Evolutionary conservation across 1,284 basidiomycete species (phyloP).

Genomic region (Cryptococcus sp.): DNA sequence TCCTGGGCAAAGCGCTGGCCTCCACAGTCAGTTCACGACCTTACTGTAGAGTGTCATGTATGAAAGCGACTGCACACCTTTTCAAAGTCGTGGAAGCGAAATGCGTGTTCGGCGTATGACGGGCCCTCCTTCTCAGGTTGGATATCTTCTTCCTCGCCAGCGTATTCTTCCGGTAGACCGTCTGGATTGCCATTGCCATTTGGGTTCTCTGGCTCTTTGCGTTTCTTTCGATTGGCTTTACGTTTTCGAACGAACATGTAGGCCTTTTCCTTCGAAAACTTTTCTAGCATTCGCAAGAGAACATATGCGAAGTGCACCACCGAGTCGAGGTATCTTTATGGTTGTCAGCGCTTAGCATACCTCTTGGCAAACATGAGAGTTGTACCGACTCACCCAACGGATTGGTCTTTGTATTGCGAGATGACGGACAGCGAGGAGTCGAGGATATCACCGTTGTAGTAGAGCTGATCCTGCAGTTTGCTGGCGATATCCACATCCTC

Average conservation of each 20-base stretch:
- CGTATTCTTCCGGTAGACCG: slow-evolving; percentile 44
- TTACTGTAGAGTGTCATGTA: not conserved
- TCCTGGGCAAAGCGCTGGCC: slow-evolving; percentile 77
- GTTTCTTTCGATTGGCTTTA: slow-evolving; percentile 61
- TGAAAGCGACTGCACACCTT: slow-evolving; percentile 60
- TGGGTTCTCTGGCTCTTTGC: slow-evolving; percentile 50
- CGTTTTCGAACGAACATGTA: slow-evolving; percentile 74
- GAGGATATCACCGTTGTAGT: slow-evolving; percentile 90
- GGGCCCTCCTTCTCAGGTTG: slow-evolving; percentile 63
- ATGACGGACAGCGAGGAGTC: slow-evolving; percentile 79
- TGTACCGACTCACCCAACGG: slow-evolving; percentile 50
- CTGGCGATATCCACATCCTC: slow-evolving; percentile 72
- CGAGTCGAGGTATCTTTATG: slow-evolving; percentile 74
- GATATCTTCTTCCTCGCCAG: slow-evolving; percentile 57
- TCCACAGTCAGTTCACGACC: slow-evolving; percentile 2
- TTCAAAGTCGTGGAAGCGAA: slow-evolving; percentile 86
- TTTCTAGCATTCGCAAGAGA: slow-evolving; percentile 81
- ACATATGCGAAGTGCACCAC: slow-evolving; percentile 79
- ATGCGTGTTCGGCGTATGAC: slow-evolving; percentile 75
- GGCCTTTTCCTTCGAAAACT: slow-evolving; percentile 71
- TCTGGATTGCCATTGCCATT: slow-evolving; percentile 8
- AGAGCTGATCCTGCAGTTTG: slow-evolving; percentile 78
- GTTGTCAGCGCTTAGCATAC: not conserved
- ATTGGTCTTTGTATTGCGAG: slow-evolving; percentile 67
- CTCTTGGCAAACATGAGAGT: not conserved